Percentiles rank a stretch among this genome's conserved stretches.
Evolutionary conservation across 2,329 filamentous ascomycete genomes (phyloP).

Genomic region (Epichloe sibirici): DNA sequence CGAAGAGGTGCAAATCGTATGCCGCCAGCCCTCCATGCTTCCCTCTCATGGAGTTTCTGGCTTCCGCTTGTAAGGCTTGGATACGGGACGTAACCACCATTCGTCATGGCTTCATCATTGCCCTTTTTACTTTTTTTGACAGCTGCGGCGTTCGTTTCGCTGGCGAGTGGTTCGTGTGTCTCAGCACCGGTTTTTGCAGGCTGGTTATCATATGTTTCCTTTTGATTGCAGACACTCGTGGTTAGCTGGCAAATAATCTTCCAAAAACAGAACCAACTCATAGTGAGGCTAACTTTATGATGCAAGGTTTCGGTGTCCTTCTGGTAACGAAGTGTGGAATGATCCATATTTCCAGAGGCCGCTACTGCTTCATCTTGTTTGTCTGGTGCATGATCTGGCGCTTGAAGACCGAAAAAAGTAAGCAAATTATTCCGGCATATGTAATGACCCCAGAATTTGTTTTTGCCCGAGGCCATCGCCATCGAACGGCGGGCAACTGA

Average conservation of each 20-base stretch:
- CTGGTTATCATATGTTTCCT: neutral
- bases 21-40: slow-evolving; percentile 30
- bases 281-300: neutral
- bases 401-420: neutral
- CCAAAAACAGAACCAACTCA: neutral
- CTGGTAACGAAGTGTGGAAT: too few relatives aligned
- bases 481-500: too few relatives aligned
- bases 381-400: neutral
- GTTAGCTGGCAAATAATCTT: neutral
- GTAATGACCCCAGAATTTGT: too few relatives aligned
- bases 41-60: slow-evolving; percentile 13
- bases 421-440: too few relatives aligned
- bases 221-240: neutral
- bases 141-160: neutral
- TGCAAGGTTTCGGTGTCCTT: too few relatives aligned
- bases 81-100: slow-evolving; percentile 13
- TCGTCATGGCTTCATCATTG: neutral
- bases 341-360: too few relatives aligned
- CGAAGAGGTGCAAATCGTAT: slow-evolving; percentile 78
- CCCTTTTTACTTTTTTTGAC: neutral
- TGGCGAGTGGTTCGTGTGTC: neutral
- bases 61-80: slow-evolving; percentile 15
- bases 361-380: too few relatives aligned
- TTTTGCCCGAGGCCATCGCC: too few relatives aligned
- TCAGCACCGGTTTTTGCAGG: neutral